A percentile compares a stretch with the other conserved stretches of the same genome.
phyloP scores from a whole-genome alignment of 2,329 filamentous ascomycete species.

The Aspergillus costaricaensis region DNA sequence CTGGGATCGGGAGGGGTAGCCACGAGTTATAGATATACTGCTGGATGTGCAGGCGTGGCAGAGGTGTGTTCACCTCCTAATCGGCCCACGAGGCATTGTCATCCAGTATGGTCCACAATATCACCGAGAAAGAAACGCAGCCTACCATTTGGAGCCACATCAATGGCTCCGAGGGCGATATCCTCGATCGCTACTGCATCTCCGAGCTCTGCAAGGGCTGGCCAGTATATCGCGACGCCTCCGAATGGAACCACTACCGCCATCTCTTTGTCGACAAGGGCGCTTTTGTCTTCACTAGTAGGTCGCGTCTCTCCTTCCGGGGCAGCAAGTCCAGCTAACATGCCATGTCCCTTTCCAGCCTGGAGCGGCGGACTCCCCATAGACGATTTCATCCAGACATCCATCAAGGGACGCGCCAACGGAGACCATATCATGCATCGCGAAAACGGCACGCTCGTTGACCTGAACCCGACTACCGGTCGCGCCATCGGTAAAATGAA shows the following conservation, averaged over 20 bases:
- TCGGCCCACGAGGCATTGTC: background rate
- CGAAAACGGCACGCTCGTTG: slow-evolving; percentile 3
- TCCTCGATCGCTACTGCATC: background rate
- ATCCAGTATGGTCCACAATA: slow-evolving; percentile 2
- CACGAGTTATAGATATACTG: background rate
- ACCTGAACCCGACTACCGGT: background rate
- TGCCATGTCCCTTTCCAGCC: background rate
- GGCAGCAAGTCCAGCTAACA: background rate
- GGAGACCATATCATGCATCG: slow-evolving; percentile 7
- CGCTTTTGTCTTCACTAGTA: slow-evolving; percentile 6
- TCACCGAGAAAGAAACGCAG: slow-evolving; percentile 3
- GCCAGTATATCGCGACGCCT: slow-evolving; percentile 5
- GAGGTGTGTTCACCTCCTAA: background rate
- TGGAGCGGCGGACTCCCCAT: slow-evolving; percentile 5
- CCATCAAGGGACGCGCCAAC: background rate
- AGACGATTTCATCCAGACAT: background rate
- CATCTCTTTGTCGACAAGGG: background rate
- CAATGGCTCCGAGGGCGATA: background rate
- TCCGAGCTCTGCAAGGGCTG: slow-evolving; percentile 7
- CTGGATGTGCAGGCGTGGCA: background rate
- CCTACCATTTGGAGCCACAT: slow-evolving; percentile 2
- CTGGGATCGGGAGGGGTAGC: background rate
- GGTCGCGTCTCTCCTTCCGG: background rate
- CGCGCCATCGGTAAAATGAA: slow-evolving; percentile 5
- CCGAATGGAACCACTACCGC: slow-evolving; percentile 5